Percentiles rank a stretch among this genome's conserved stretches.
These are phyloP conservation scores for Colletotrichum sansevieriae DNA, from an alignment of 2,329 filamentous ascomycete species.

Conservation along the genomic window DNA sequence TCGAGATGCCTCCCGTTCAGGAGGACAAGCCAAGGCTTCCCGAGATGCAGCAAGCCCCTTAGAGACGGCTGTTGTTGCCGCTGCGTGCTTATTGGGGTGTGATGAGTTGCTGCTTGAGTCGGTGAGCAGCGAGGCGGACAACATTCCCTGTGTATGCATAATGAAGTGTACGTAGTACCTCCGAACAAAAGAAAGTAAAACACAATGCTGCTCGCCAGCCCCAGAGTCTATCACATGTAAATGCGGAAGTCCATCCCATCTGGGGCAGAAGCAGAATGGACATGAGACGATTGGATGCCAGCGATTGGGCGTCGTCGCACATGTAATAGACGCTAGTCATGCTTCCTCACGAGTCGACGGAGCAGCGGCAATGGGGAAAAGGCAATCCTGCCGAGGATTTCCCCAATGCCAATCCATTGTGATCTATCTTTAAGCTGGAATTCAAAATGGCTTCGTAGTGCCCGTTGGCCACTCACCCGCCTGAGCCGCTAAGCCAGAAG, in stretches of 20 bases:
- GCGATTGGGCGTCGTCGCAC: slow-evolving; percentile 20
- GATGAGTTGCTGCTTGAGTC: background rate
- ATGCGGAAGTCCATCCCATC: slow-evolving; percentile 18
- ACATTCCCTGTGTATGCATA: slow-evolving; percentile 29
- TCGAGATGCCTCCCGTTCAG: slow-evolving; percentile 44
- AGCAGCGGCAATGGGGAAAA: slow-evolving; percentile 18
- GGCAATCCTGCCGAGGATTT: slow-evolving; percentile 18
- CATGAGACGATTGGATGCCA: slow-evolving; percentile 32
- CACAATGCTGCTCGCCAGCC: slow-evolving; percentile 4
- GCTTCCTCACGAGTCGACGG: slow-evolving; percentile 8
- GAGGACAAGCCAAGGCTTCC: slow-evolving; percentile 35
- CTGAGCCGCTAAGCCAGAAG: slow-evolving; percentile 33
- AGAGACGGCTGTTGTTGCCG: slow-evolving; percentile 7
- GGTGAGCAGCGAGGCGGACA: slow-evolving; percentile 25
- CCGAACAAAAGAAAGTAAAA: slow-evolving; percentile 18
- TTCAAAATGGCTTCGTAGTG: slow-evolving; percentile 32
- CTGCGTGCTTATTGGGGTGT: background rate
- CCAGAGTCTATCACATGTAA: slow-evolving; percentile 38
- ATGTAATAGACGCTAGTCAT: slow-evolving; percentile 31
- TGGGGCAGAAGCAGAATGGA: slow-evolving; percentile 20
- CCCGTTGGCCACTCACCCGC: slow-evolving; percentile 39
- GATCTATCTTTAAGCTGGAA: slow-evolving; percentile 16
- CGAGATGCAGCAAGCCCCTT: slow-evolving; percentile 49
- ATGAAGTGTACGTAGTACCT: slow-evolving; percentile 34
- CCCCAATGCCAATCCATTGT: slow-evolving; percentile 22